A percentile compares a stretch with the other conserved stretches of the same genome.
Conservation (phyloP, 768 basidiomycete species). For the Gautieria morchelliformis region DNA sequence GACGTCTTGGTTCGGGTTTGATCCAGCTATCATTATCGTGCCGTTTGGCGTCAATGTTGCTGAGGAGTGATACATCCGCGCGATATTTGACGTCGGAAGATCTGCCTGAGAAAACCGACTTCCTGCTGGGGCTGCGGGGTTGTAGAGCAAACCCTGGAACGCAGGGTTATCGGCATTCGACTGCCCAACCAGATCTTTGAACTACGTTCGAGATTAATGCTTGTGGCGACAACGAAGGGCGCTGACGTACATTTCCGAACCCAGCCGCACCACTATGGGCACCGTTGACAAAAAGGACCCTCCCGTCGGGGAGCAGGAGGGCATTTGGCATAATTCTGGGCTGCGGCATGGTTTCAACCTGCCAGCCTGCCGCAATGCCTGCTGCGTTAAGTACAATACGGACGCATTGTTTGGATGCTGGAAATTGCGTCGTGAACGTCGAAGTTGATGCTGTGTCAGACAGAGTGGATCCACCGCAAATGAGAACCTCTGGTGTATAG, state of each 20-base stretch:
- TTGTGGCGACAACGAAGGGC: conserved; percentile 11
- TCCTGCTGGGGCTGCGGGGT: conserved; percentile 23
- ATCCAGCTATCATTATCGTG: conserved; percentile 30
- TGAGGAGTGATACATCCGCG: conserved; percentile 32
- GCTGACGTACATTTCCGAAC: conserved; percentile 19
- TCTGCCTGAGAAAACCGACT: conserved; percentile 26
- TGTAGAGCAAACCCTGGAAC: conserved; percentile 19
- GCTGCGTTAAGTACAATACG: conserved; percentile 31
- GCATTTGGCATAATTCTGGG: conserved; percentile 26
- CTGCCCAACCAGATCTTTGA: conserved; percentile 23
- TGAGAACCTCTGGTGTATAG: conserved; percentile 36
- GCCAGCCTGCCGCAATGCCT: conserved; percentile 36
- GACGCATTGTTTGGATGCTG: conserved; percentile 34
- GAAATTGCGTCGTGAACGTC: conserved; percentile 27
- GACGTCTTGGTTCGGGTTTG: conserved; percentile 33
- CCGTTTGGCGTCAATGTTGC: conserved; percentile 23
- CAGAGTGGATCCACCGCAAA: conserved; percentile 35
- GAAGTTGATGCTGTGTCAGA: conserved; percentile 21
- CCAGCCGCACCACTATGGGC: conserved; percentile 33
- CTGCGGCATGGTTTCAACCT: conserved; percentile 34
- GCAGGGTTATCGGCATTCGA: conserved; percentile 30
- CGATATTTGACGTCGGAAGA: conserved; percentile 21
- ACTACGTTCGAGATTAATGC: not conserved
- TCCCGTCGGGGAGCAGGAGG: conserved; percentile 26
- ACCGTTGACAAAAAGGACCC: conserved; percentile 34